Percentiles rank a stretch among this genome's conserved stretches.
Evolutionary conservation across 2,329 filamentous ascomycete genomes (phyloP).

Genomic region (Fusarium brevicatenulatum): DNA sequence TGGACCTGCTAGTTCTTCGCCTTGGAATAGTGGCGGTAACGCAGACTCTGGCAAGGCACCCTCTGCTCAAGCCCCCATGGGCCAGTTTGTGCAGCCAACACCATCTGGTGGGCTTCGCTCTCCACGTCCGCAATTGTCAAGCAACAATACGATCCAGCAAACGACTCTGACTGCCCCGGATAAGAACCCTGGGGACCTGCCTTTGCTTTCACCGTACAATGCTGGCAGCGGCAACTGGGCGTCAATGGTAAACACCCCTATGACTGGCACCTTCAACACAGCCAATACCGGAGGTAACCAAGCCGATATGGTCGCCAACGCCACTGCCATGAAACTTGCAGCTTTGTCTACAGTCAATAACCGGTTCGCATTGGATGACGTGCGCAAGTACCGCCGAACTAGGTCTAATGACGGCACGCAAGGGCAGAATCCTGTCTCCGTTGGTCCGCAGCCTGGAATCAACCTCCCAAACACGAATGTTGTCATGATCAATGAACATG

Average conservation of each 20-base stretch:
- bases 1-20: conserved; percentile 62
- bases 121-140: conserved; percentile 75
- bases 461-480: conserved; percentile 78
- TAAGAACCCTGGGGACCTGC: conserved; percentile 74
- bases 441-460: conserved; percentile 67
- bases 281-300: conserved; percentile 68
- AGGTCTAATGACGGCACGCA: conserved; percentile 83
- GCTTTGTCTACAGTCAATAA: conserved; percentile 98
- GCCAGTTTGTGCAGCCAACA: conserved; percentile 89
- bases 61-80: conserved; percentile 85
- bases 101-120: conserved; percentile 80
- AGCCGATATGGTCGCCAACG: conserved; percentile 98
- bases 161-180: conserved; percentile 81
- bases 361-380: conserved; percentile 94
- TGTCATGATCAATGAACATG: conserved; percentile 94
- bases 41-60: conserved; percentile 74
- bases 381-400: conserved; percentile 92
- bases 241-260: conserved; percentile 97
- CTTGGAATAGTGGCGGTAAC: conserved; percentile 73
- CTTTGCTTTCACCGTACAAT: conserved; percentile 85
- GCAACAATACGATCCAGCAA: conserved; percentile 79
- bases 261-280: conserved; percentile 84
- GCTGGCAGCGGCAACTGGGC: conserved; percentile 93
- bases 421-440: conserved; percentile 72
- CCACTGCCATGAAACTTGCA: conserved; percentile 98